Base-by-base conservation (phyloP, 495 filamentous ascomycete genomes). In the Hypoxylon fuscum region DNA sequence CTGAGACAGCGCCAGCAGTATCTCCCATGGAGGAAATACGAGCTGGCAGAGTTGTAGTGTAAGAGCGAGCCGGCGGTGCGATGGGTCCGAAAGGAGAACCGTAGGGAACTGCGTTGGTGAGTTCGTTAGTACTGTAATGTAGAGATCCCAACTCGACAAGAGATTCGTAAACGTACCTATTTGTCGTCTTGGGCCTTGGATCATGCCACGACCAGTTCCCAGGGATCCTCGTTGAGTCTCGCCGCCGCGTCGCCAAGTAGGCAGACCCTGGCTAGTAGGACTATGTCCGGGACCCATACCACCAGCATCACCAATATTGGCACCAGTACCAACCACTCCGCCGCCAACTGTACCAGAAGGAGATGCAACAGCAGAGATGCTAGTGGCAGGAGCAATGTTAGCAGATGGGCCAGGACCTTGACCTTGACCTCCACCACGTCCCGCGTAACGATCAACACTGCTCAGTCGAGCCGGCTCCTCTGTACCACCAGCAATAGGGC, bases 71-170 rank as follows among this genome's bases (percentile, higher is more conserved):
- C 1, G 65, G 65, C 10, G 65, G 65, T 8, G 47, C 65, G 27
- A 68, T 68, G 40, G 65, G 65, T 1, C 65, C 65, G 42, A 68
- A 68, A 12, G 60, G 65, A 5, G 65, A 68, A 5, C 59, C 61
- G 34, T 59, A 60, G 5, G 61, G 38, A 0, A 46, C 60, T 64
- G 14, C 2, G 9, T 14, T 15, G 17, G 25, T 44, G 35, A 37
- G n/a, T 42, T 31, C 22, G 38, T 45, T 45, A 50, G 60, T 44
- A 15, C 43, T 12, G 23, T n/a, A 17, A 9, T n/a, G n/a, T n/a
- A n/a, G n/a, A n/a, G n/a, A n/a, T n/a, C n/a, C n/a, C n/a, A n/a
- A n/a, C n/a, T n/a, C n/a, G n/a, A n/a, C n/a, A n/a, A n/a, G n/a
- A n/a, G n/a, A 60, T 49, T 42, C 0, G 55, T 21, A 0, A 50